Evolutionary conservation across 148 eudicot genomes (phyloP), one percentile per base, ranked within the genome.

Genomic region (Rhododendron griersonianum): DNA sequence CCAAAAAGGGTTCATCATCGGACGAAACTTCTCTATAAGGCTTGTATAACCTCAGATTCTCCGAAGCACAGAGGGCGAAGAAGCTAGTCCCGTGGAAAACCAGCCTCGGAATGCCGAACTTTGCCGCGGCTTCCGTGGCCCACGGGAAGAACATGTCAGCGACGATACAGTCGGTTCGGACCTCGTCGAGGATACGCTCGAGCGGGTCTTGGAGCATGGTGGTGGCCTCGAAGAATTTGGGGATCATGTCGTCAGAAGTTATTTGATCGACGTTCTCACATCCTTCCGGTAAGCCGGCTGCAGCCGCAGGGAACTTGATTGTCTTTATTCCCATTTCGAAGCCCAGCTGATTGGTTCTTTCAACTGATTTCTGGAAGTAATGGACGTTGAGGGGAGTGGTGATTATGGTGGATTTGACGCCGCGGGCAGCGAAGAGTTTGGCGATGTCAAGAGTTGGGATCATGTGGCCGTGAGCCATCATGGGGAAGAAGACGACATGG

Each of bases 391-490:
- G 71, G 4, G 90, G 92, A 51, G 95, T 91, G 59, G 92, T 89
- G 65, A 93, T 87, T 61, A 93, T 91, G 80, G 98, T 93, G 45
- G 89, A 41, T 75, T 83, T 88, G 23, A 92, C 87, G 61, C 94
- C 92, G 0, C 87, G 89, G 33, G 90, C 37, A 65, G 91, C 81
- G 35, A 95, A 93, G 5, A 91, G 89, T 51, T 82, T 89, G 2
- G 91, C 95, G 11, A 91, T 91, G 91, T 93, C 92, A 1, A 91
- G 45, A 41, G 74, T 78, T 37, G 95, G 94, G 78, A 93, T 91
- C 91, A 89, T 89, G 82, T 94, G 95, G 80, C 98, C 98, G n/a
- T 84, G 87, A 48, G 90, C 91, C 89, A 89, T 53, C 67, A 89
- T 33, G 47, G 95, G 95, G 65, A 94, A 85, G 82, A 94, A 87